phyloP scores from a whole-genome alignment of 352 stramenopile species.

The Bremia lactucae region DNA sequence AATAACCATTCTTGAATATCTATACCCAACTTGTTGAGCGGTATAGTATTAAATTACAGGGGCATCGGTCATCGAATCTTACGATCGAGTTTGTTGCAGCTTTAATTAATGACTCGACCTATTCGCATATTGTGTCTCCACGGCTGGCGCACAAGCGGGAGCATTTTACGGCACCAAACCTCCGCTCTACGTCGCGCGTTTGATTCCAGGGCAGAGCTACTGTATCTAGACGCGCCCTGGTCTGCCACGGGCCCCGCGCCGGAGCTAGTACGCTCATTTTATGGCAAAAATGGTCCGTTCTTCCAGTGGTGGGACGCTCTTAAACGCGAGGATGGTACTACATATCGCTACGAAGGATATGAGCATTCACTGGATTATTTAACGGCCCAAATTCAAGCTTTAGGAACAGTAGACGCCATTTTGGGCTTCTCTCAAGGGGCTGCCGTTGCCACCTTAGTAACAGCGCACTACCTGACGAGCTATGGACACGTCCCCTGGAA shows the following conservation, averaged over 20 bases:
- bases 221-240: conserved; percentile 62
- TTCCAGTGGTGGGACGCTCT: conserved; percentile 76
- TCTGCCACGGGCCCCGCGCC: conserved; percentile 39
- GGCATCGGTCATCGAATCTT: too few relatives aligned
- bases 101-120: conserved; percentile 21
- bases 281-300: conserved; percentile 42
- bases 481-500: conserved; percentile 44
- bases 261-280: conserved; percentile 51
- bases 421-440: conserved; percentile 71
- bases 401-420: conserved; percentile 47
- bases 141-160: conserved; percentile 65
- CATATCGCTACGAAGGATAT: conserved; percentile 49
- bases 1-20: too few relatives aligned
- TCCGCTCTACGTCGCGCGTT: conserved; percentile 45
- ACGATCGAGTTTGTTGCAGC: too few relatives aligned
- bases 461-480: conserved; percentile 37
- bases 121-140: conserved; percentile 74
- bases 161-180: conserved; percentile 49
- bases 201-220: conserved; percentile 38
- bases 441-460: conserved; percentile 45
- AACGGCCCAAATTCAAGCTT: conserved; percentile 30
- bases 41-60: too few relatives aligned
- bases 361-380: conserved; percentile 51
- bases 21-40: too few relatives aligned
- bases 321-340: conserved; percentile 15